Conservation (phyloP, 805 yeast genomes). For the Grigorovia transvaalensis region DNA sequence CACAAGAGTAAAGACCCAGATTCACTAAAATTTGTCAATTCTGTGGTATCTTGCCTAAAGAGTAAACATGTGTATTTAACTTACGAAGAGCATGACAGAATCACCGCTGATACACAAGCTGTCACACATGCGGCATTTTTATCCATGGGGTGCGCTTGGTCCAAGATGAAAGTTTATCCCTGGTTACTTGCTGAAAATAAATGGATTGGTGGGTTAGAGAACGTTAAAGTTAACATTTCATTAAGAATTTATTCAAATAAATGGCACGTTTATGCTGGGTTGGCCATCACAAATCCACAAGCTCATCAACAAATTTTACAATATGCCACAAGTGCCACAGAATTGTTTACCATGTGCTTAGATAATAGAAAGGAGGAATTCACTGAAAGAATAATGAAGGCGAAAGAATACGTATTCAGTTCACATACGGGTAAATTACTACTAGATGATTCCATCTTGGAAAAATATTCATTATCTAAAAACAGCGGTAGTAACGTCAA, state of each 20-base stretch:
- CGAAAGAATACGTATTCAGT: conserved; percentile 69
- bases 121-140: conserved; percentile 96
- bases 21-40: conserved; percentile 49
- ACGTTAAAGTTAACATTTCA: conserved; percentile 90
- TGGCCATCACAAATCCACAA: conserved; percentile 90
- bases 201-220: conserved; percentile 92
- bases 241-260: conserved; percentile 83
- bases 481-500: conserved; percentile 56
- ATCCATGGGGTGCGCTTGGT: conserved; percentile 97
- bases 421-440: conserved; percentile 48
- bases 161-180: conserved; percentile 68
- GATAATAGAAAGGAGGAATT: conserved; percentile 54
- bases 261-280: conserved; percentile 97
- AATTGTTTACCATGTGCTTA: conserved; percentile 73
- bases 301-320: conserved; percentile 89
- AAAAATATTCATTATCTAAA: conserved; percentile 64
- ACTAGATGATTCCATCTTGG: conserved; percentile 68
- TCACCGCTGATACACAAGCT: conserved; percentile 97
- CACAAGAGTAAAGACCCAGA: conserved; percentile 51
- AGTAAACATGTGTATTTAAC: conserved; percentile 69
- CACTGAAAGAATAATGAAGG: conserved; percentile 45
- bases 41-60: conserved; percentile 58
- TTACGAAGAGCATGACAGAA: conserved; percentile 84
- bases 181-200: conserved; percentile 49
- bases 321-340: conserved; percentile 76